Conservation (phyloP, 2,329 filamentous ascomycete species). For the Nigrospora sphaerica region DNA sequence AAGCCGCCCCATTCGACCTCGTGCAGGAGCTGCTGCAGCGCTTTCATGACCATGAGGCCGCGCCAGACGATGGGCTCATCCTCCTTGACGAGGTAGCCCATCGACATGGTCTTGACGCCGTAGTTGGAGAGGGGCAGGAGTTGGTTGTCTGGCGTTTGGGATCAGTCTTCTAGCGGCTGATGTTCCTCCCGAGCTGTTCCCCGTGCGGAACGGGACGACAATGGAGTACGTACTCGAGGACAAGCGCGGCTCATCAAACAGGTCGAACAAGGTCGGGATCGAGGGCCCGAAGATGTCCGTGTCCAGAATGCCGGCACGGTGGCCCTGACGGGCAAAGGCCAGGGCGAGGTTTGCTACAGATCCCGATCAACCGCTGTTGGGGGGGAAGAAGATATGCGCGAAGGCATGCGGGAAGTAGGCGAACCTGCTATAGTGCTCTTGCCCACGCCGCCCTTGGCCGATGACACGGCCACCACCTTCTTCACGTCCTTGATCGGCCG, state of each 20-base stretch:
- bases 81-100: slow-evolving; percentile 84
- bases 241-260: slow-evolving; percentile 71
- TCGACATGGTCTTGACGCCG: slow-evolving; percentile 96
- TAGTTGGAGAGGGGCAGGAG: slow-evolving; percentile 88
- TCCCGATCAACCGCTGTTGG: background rate
- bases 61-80: slow-evolving; percentile 87
- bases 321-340: slow-evolving; percentile 73
- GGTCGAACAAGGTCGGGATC: slow-evolving; percentile 80
- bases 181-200: too few relatives aligned
- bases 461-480: slow-evolving; percentile 94
- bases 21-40: slow-evolving; percentile 88
- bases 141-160: slow-evolving; percentile 54
- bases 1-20: slow-evolving; percentile 90
- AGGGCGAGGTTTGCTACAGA: slow-evolving; percentile 69
- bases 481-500: slow-evolving; percentile 76
- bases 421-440: slow-evolving; percentile 87
- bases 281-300: slow-evolving; percentile 96
- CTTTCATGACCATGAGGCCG: slow-evolving; percentile 96
- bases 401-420: slow-evolving; percentile 3
- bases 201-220: background rate
- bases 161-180: background rate
- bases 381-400: too few relatives aligned
- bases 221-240: slow-evolving; percentile 52
- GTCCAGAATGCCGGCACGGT: slow-evolving; percentile 82
- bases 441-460: slow-evolving; percentile 95